Conservation (phyloP, 352 stramenopile species). For the Phytophthora multivora region DNA sequence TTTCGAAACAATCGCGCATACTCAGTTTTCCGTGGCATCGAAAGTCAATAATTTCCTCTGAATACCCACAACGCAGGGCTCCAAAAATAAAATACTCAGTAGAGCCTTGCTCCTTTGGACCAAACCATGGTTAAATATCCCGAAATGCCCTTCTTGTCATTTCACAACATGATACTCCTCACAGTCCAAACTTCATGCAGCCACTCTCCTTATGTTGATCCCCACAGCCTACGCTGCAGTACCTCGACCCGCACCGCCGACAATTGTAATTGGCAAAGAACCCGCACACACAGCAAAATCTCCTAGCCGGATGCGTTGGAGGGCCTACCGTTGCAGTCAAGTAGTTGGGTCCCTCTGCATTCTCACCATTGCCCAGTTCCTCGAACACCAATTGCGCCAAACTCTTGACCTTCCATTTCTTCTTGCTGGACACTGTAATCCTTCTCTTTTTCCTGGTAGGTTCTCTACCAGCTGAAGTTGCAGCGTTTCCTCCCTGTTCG, state of each 20-base stretch:
- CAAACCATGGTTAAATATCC: too few relatives aligned
- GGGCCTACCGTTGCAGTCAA: constrained; percentile 67
- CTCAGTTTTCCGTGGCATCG: too few relatives aligned
- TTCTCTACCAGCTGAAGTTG: constrained; percentile 14
- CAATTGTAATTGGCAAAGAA: constrained; percentile 85
- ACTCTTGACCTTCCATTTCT: constrained; percentile 88
- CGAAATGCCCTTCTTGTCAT: not conserved
- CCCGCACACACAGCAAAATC: constrained; percentile 89
- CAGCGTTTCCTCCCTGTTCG: constrained; percentile 29
- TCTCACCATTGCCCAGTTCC: constrained; percentile 49
- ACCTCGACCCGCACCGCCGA: constrained; percentile 55
- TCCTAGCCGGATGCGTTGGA: constrained; percentile 62
- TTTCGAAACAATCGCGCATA: too few relatives aligned
- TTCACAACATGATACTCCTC: constrained; percentile 1
- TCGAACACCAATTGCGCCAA: constrained; percentile 88
- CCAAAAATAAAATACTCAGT: too few relatives aligned
- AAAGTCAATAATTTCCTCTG: too few relatives aligned
- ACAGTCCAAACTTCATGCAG: constrained; percentile 90
- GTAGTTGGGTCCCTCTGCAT: constrained; percentile 59
- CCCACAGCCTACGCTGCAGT: constrained; percentile 82
- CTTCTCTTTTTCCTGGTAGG: constrained; percentile 46
- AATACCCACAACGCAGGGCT: too few relatives aligned
- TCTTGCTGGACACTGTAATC: constrained; percentile 22
- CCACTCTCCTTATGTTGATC: constrained; percentile 91
- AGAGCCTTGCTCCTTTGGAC: too few relatives aligned